A percentile compares a stretch with the other conserved stretches of the same genome.
These are phyloP conservation scores for Geotrichum phurueaensis DNA, from an alignment of 1,139 yeast genomes.

Conservation along the genomic window DNA sequence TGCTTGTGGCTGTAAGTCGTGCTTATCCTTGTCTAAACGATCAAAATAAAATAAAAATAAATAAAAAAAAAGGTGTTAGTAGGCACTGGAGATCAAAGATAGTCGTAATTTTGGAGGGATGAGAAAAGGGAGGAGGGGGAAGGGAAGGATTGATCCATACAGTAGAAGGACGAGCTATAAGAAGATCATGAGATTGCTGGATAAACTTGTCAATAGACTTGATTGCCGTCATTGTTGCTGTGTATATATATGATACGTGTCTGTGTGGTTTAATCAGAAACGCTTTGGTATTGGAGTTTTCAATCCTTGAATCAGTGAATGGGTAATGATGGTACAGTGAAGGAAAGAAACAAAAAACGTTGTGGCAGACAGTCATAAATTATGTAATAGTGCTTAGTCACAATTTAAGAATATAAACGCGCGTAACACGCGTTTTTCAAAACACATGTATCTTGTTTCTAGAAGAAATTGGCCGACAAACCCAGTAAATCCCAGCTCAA, in stretches of 20 bases:
- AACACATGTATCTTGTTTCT: too few species aligned
- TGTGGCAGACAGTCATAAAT: not conserved
- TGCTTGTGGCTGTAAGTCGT: constrained; percentile 41
- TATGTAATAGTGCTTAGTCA: not conserved
- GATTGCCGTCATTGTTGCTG: constrained; percentile 33
- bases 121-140: too few species aligned
- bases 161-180: constrained; percentile 47
- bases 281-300: not conserved
- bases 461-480: too few species aligned
- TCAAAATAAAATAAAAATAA: too few species aligned
- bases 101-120: not conserved
- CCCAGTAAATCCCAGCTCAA: too few species aligned
- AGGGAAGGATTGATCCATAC: constrained; percentile 29
- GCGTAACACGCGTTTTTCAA: too few species aligned
- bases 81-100: not conserved
- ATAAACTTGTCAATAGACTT: constrained; percentile 48
- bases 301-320: not conserved
- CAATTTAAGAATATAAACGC: too few species aligned
- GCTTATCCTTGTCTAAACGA: constrained; percentile 37
- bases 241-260: not conserved
- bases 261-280: not conserved
- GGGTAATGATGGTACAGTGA: not conserved
- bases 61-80: constrained; percentile 9
- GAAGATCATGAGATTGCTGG: constrained; percentile 42
- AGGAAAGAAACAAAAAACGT: not conserved